Evolutionary conservation across 805 yeast genomes (phyloP), one percentile per base, ranked within the genome.

Genomic region (Kodamaea laetipori): DNA sequence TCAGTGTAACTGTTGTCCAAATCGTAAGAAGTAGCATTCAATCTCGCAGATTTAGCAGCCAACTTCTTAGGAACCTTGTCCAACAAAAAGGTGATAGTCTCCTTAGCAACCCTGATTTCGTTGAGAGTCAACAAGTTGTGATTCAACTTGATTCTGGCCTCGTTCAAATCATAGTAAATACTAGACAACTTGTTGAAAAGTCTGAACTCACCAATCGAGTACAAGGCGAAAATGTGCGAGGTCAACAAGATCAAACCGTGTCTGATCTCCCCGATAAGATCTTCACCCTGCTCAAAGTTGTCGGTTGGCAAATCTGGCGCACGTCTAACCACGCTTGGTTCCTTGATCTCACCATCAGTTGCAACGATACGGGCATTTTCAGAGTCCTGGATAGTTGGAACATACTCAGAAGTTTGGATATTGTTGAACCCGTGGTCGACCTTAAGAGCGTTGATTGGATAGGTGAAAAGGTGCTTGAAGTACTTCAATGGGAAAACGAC

Each of bases 131-230:
- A 69, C 17, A 82, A 60, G 39, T 73, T 61, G 50, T 78, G 69
- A 12, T 66, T 55, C 43, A 85, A 64, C 51, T 74, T 77, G 48
- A 82, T 60, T 54, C 86, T 67, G 28, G 79, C 69, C 44, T 80
- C 80, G 52, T 83, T 83, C 49, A 86, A 63, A 37, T 78, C 76
- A 32, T 73, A 64, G 59, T 80, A 84, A 30, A 83, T 67, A 10
- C 58, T 62, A 2, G 73, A 64, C 50, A 86, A 69, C 50, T 79
- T 81, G 45, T 73, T 71, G 63, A 77, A 83, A 34, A 83, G 69
- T n/a, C 74, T 66, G 50, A 81, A 82, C 56, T 85, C 87, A 33
- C 86, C 85, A 51, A 79, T 76, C 0, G 90, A 79, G 63, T 85
- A 86, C 54, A 84, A 69, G 0, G 87, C 79, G 61, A 77, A 85